Evolutionary conservation across 345 rosid species (phyloP).

Genomic region (Isatis tinctoria): DNA sequence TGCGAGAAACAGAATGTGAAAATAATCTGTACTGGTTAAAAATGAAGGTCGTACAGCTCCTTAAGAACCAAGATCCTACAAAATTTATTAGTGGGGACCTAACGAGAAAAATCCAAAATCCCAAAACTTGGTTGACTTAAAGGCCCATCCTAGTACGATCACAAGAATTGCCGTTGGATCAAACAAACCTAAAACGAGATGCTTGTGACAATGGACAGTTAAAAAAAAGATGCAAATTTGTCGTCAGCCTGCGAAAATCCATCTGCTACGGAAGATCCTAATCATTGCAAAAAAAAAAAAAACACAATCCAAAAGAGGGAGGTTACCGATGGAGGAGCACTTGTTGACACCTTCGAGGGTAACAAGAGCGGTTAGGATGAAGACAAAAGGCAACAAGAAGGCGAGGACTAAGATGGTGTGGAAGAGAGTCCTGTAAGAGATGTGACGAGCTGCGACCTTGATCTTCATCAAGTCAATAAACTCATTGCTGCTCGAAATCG

Average conservation of each 20-base stretch:
- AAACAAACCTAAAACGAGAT: constrained; percentile 3
- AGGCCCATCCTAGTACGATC: constrained; percentile 23
- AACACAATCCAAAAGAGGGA: background rate
- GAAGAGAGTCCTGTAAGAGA: constrained; percentile 94
- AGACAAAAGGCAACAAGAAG: constrained; percentile 95
- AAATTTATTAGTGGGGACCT: constrained; percentile 30
- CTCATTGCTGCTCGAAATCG: constrained; percentile 96
- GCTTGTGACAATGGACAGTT: background rate
- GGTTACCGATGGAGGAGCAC: constrained; percentile 95
- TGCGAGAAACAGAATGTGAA: background rate
- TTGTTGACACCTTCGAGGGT: constrained; percentile 99
- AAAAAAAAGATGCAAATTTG: background rate
- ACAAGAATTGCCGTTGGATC: background rate
- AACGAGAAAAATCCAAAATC: constrained; percentile 18
- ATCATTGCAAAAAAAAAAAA: background rate
- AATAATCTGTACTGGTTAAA: background rate
- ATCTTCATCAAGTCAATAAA: constrained; percentile 99
- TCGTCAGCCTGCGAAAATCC: background rate
- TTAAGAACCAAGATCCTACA: constrained; percentile 3
- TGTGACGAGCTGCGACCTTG: constrained; percentile 99
- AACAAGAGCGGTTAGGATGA: constrained; percentile 96
- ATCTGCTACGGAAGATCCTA: background rate
- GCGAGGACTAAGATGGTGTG: constrained; percentile 96
- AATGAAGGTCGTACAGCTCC: constrained; percentile 16
- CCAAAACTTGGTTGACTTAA: constrained; percentile 7